A percentile compares a stretch with the other conserved stretches of the same genome.
phyloP scores from a whole-genome alignment of 2,329 filamentous ascomycete genomes.

The Myotisia sp. region DNA sequence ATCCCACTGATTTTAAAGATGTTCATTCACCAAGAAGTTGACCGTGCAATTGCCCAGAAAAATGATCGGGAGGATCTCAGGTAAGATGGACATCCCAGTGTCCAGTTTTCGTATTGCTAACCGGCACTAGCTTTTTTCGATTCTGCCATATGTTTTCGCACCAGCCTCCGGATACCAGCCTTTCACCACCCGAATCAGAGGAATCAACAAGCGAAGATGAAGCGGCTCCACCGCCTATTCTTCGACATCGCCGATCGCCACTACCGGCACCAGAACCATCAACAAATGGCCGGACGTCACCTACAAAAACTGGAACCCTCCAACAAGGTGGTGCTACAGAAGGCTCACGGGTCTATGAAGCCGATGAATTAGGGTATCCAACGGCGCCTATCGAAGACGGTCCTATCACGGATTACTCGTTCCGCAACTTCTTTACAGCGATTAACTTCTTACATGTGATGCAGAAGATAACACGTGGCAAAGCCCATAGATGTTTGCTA shows the following conservation, averaged over 20 bases:
- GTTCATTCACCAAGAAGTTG: conserved; percentile 86
- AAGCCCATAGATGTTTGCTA: conserved; percentile 84
- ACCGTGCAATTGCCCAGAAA: conserved; percentile 73
- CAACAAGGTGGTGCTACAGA: conserved; percentile 10
- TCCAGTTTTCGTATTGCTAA: conserved; percentile 10
- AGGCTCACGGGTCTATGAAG: conserved; percentile 33
- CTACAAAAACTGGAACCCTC: conserved; percentile 12
- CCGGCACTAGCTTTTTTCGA: conserved; percentile 59
- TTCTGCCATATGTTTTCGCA: conserved; percentile 67
- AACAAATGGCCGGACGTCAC: conserved; percentile 16
- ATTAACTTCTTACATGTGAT: conserved; percentile 94
- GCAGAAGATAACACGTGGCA: conserved; percentile 93
- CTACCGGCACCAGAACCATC: conserved; percentile 17
- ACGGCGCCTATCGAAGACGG: conserved; percentile 52
- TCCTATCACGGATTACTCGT: conserved; percentile 70
- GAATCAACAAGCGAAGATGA: conserved; percentile 45
- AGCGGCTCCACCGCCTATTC: conserved; percentile 69
- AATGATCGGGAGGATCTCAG: conserved; percentile 70
- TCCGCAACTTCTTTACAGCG: conserved; percentile 84
- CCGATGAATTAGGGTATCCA: conserved; percentile 80
- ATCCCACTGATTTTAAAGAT: conserved; percentile 83
- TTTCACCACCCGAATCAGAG: conserved; percentile 20
- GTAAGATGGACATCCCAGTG: conserved; percentile 31
- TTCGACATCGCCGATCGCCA: conserved; percentile 41
- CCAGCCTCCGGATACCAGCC: conserved; percentile 32